Percentiles rank a stretch among this genome's conserved stretches.
These are phyloP conservation scores for Craterostigma plantagineum DNA, from an alignment of 257 asterid genomes.

Conservation along the genomic window DNA sequence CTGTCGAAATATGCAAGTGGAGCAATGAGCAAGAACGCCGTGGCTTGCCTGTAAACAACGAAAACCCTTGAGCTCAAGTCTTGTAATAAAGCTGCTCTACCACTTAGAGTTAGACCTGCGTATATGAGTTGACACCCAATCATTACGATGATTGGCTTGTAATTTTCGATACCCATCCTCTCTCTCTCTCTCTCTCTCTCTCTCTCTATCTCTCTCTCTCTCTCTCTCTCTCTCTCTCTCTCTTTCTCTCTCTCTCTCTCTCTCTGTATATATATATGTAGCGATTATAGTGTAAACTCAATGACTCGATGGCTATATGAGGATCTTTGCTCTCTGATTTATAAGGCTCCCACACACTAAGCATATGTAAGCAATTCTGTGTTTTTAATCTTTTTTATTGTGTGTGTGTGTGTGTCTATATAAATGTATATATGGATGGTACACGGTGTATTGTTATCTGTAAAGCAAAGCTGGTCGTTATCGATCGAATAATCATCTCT, in stretches of 20 bases:
- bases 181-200: neutral
- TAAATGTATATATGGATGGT: no score
- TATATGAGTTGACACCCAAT: slow-evolving; percentile 30
- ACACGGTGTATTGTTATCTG: no score
- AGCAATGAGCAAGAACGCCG: slow-evolving; percentile 29
- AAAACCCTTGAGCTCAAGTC: slow-evolving; percentile 45
- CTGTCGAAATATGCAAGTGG: slow-evolving; percentile 12
- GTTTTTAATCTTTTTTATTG: no score
- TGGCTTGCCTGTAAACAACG: slow-evolving; percentile 43
- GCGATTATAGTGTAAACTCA: neutral
- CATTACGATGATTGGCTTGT: slow-evolving; percentile 33
- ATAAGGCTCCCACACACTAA: no score
- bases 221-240: neutral
- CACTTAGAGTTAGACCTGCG: slow-evolving; percentile 22
- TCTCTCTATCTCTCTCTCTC: neutral
- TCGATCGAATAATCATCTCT: no score
- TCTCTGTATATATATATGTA: no score
- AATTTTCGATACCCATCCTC: slow-evolving; percentile 22
- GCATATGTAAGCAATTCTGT: no score
- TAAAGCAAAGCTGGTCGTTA: no score
- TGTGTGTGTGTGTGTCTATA: no score
- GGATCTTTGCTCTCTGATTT: no score
- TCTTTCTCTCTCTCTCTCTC: slow-evolving; percentile 13
- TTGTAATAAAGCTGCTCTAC: slow-evolving; percentile 25
- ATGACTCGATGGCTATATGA: no score